A percentile compares a stretch with the other conserved stretches of the same genome.
Evolutionary conservation across 1,139 yeast species (phyloP).

Genomic region (Yamadazyma trypodendri): DNA sequence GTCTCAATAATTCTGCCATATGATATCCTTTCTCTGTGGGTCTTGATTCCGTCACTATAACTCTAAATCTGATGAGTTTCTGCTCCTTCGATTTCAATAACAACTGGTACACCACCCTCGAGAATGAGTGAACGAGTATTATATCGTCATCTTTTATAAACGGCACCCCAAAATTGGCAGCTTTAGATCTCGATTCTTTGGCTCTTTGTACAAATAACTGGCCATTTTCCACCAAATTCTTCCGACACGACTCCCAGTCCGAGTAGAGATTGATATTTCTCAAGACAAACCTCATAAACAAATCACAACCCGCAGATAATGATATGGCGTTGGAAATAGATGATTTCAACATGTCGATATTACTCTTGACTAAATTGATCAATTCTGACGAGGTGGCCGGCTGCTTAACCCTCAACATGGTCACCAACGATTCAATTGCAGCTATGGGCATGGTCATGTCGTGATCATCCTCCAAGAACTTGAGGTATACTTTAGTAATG

Average conservation of each 20-base stretch:
- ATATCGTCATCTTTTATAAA: constrained; percentile 93
- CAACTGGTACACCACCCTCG: constrained; percentile 84
- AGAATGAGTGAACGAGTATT: constrained; percentile 85
- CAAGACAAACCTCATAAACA: constrained; percentile 89
- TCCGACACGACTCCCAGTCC: constrained; percentile 95
- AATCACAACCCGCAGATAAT: constrained; percentile 94
- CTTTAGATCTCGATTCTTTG: constrained; percentile 81
- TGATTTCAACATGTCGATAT: constrained; percentile 68
- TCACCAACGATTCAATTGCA: constrained; percentile 91
- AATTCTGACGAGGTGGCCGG: constrained; percentile 94
- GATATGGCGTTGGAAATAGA: constrained; percentile 90
- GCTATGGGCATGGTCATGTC: constrained; percentile 99
- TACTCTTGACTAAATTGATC: constrained; percentile 74
- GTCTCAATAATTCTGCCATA: constrained; percentile 69
- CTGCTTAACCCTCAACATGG: constrained; percentile 74
- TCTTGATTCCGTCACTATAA: constrained; percentile 89
- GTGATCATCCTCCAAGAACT: constrained; percentile 78
- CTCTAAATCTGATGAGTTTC: constrained; percentile 78
- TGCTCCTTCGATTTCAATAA: constrained; percentile 70
- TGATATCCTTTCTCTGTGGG: constrained; percentile 79
- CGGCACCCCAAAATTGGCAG: constrained; percentile 84
- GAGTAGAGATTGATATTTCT: constrained; percentile 85
- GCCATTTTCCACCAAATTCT: constrained; percentile 89
- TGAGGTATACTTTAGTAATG: constrained; percentile 75
- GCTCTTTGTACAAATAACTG: constrained; percentile 90